phyloP scores from a whole-genome alignment of 2,329 filamentous ascomycete genomes.

The Didymella sp. region DNA sequence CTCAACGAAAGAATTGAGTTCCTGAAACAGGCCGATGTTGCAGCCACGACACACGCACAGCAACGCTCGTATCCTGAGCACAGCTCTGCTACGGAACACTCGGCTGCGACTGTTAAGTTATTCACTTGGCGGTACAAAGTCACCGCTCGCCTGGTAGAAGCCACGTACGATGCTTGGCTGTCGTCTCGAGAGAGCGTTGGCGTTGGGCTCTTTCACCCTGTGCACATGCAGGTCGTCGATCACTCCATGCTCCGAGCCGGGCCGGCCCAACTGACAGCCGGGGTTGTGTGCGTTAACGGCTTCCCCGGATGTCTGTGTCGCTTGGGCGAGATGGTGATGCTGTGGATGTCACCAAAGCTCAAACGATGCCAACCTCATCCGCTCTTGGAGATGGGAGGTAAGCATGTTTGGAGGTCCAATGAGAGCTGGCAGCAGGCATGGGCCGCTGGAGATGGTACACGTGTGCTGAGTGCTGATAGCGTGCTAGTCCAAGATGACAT shows the following conservation, averaged over 20 bases:
- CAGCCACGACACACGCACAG: neutral
- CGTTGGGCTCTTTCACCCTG: constrained; percentile 11
- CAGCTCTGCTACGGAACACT: neutral
- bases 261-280: constrained; percentile 4
- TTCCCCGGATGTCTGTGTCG: constrained; percentile 10
- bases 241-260: constrained; percentile 3
- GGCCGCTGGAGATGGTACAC: too few species aligned
- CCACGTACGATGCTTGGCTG: neutral
- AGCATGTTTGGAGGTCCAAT: neutral
- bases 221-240: constrained; percentile 3
- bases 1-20: neutral
- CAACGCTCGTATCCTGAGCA: neutral
- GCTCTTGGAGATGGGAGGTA: too few species aligned
- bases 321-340: constrained; percentile 3
- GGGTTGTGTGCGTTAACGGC: neutral
- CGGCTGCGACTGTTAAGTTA: neutral
- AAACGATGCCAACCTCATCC: too few species aligned
- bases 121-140: too few species aligned
- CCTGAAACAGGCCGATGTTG: constrained; percentile 1
- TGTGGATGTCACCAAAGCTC: too few species aligned
- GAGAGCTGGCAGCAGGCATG: neutral
- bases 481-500: neutral
- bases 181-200: neutral
- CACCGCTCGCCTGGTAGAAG: neutral
- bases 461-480: neutral